phyloP scores from a whole-genome alignment of 2,329 filamentous ascomycete genomes.

The Kalmusia sp. region DNA sequence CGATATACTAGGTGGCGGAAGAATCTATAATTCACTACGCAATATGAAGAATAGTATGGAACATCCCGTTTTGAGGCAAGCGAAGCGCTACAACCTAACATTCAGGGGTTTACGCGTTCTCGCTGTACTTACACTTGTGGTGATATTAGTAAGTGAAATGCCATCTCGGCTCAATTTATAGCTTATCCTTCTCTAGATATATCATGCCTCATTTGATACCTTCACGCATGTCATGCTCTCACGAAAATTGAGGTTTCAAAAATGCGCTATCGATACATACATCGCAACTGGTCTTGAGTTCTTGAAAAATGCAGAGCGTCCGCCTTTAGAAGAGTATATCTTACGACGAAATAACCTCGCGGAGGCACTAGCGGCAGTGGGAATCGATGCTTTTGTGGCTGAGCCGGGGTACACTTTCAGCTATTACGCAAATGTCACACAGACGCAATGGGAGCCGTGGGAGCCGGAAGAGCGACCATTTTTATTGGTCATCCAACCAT shows the following conservation, averaged over 20 bases:
- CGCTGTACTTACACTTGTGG: not conserved
- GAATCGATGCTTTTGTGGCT: slow-evolving; percentile 65
- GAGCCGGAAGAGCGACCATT: slow-evolving; percentile 70
- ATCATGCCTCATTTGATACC: too few relatives aligned
- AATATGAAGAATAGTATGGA: too few relatives aligned
- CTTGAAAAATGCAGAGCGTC: slow-evolving; percentile 57
- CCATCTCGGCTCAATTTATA: not conserved
- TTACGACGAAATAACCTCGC: slow-evolving; percentile 64
- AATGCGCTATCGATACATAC: slow-evolving; percentile 62
- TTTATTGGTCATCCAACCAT: slow-evolving; percentile 65
- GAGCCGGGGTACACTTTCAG: slow-evolving; percentile 71
- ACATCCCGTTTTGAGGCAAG: too few relatives aligned
- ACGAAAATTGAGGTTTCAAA: slow-evolving; percentile 40
- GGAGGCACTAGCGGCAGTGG: slow-evolving; percentile 58
- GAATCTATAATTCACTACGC: too few relatives aligned
- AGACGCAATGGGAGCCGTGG: slow-evolving; percentile 69
- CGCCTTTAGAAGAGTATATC: slow-evolving; percentile 61
- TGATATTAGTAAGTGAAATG: not conserved
- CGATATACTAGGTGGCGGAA: too few relatives aligned
- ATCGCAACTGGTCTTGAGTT: slow-evolving; percentile 60
- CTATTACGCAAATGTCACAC: slow-evolving; percentile 69
- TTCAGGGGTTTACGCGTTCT: not conserved
- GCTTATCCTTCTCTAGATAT: not conserved
- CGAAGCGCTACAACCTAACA: not conserved
- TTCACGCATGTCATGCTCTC: not conserved